Evolutionary conservation across 768 basidiomycete genomes (phyloP), one percentile per base, ranked within the genome.

Genomic region (Lentinula detonsa): DNA sequence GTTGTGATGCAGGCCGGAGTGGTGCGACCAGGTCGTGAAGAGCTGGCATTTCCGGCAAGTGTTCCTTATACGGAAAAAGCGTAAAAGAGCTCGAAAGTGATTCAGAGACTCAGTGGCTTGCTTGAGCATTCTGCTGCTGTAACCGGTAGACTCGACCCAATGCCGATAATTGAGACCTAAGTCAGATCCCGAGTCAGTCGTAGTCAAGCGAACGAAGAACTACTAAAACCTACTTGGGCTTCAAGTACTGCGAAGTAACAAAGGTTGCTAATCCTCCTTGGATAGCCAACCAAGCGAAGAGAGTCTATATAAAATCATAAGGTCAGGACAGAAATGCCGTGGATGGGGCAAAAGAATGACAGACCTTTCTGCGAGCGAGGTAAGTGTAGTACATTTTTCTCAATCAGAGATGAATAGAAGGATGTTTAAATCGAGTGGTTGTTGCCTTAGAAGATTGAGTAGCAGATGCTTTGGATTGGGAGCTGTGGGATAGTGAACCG

Each of bases 301-400:
- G 13, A 6, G 54, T 39, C 54, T 55, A 16, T 8, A 18, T 9
- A 18, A 39, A 13, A 5, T 5, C 6, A 42, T 31, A 9, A 33
- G 9, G 3, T 8, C 6, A 33, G 34, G 13, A 11, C 9, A 23
- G 23, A 51, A 28, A 28, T 13, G 11, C 16, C 16, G 34, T n/a
- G 33, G n/a, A 37, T 53, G 34, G 23, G 15, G 49, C 13, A 28
- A 16, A 23, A 50, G 49, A 23, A 7, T 11, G 33, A 53, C 54
- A 13, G n/a, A 55, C 54, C n/a, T 37, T 42, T 42, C 54, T 39
- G 23, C 54, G 54, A 55, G 54, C 54, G 10, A 55, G 54, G 54
- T 40, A 55, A 9, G 54, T 55, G 54, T 21, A 40, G 37, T 55
- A 55, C 54, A 55, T 55, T 11, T 40, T 55, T 55, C 18, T 46